Evolutionary conservation across 345 rosid genomes (phyloP).

Genomic region (Eucalyptus globulus): DNA sequence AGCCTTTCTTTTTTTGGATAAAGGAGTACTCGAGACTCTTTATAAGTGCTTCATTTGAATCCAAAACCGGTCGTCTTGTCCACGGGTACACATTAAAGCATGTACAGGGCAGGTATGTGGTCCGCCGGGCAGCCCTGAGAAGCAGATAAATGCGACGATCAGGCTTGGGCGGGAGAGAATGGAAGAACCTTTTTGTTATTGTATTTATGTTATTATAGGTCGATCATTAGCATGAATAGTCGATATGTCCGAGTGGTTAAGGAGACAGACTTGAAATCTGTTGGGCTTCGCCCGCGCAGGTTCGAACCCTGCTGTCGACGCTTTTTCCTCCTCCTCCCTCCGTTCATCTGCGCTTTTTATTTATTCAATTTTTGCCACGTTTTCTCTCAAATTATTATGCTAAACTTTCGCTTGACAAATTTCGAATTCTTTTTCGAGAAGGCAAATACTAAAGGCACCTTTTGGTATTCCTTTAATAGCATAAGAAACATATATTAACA

Average conservation of each 20-base stretch:
- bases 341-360: neutral
- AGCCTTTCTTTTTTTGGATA: no score
- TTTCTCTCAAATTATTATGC: neutral
- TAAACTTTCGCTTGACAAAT: neutral
- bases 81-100: neutral
- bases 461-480: no score
- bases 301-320: slow-evolving; percentile 39
- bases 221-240: accelerated
- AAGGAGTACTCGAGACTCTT: neutral
- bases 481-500: no score
- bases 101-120: neutral
- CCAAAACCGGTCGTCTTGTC: neutral
- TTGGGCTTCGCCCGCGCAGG: slow-evolving; percentile 62
- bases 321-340: neutral
- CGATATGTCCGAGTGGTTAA: slow-evolving; percentile 97
- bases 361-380: neutral
- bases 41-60: neutral
- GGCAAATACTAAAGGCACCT: no score
- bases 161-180: neutral
- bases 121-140: neutral
- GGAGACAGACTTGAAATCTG: slow-evolving; percentile 99
- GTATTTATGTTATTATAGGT: neutral
- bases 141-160: neutral
- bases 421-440: no score
- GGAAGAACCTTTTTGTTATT: neutral